These are phyloP conservation scores for Boletus austroedulis DNA, from an alignment of 1,284 basidiomycete species.

Conservation along the genomic window DNA sequence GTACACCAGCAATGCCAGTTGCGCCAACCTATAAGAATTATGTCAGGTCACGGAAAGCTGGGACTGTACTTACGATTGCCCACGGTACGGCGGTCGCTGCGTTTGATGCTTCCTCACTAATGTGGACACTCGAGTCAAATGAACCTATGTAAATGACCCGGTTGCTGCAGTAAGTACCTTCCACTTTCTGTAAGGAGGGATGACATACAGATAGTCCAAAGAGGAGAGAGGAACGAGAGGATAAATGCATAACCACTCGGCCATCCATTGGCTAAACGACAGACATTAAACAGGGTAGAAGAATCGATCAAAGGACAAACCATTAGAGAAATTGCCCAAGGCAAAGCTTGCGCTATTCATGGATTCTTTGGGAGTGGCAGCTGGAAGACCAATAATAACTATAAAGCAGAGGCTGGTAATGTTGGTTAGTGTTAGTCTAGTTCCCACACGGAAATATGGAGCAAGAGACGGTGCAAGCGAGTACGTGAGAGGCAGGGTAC, in stretches of 20 bases:
- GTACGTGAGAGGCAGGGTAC: no score
- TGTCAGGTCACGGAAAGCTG: neutral
- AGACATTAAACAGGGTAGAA: conserved; percentile 1
- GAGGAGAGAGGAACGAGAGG: conserved; percentile 69
- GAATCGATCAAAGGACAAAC: conserved; percentile 34
- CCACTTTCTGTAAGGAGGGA: neutral
- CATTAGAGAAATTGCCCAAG: conserved; percentile 57
- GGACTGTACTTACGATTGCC: conserved; percentile 51
- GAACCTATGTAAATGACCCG: conserved; percentile 37
- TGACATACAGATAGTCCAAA: conserved; percentile 71
- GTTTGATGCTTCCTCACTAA: conserved; percentile 76
- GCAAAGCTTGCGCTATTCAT: conserved; percentile 68
- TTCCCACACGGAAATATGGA: neutral
- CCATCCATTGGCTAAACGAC: conserved; percentile 62
- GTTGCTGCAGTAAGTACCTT: neutral
- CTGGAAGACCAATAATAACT: conserved; percentile 75
- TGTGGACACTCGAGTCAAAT: conserved; percentile 67
- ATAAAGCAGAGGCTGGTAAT: conserved; percentile 51
- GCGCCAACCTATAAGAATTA: conserved; percentile 40
- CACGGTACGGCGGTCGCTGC: conserved; percentile 70
- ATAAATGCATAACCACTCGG: conserved; percentile 72
- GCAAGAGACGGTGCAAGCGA: neutral
- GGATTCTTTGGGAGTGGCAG: conserved; percentile 62
- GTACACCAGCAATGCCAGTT: conserved; percentile 53
- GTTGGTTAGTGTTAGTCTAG: neutral